A percentile compares a stretch with the other conserved stretches of the same genome.
phyloP scores from a whole-genome alignment of 352 stramenopile genomes.

The Globisporangium cylindrosporum region DNA sequence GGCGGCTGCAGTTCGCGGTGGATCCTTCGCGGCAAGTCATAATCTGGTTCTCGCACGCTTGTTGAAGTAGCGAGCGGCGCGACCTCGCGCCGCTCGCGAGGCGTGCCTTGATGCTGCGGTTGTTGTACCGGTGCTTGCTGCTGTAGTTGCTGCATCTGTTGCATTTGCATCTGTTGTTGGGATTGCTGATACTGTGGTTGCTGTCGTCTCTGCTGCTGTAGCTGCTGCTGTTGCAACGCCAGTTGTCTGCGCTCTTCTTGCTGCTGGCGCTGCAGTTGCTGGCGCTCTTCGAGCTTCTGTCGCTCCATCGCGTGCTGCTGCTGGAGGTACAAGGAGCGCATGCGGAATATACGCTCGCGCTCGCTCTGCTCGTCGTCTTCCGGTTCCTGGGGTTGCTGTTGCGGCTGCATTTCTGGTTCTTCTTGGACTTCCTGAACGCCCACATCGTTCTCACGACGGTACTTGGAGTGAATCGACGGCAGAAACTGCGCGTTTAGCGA shows the following conservation, averaged over 20 bases:
- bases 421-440: conserved; percentile 29
- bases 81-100: not conserved
- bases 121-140: not conserved
- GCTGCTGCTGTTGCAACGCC: conserved; percentile 18
- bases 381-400: conserved; percentile 23
- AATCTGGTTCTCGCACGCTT: conserved; percentile 21
- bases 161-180: not conserved
- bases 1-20: conserved; percentile 32
- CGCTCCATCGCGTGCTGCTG: conserved; percentile 19
- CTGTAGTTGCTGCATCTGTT: not conserved
- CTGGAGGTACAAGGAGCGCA: conserved; percentile 17
- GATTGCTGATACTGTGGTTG: not conserved
- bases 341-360: conserved; percentile 15
- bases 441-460: conserved; percentile 1
- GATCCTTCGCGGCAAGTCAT: conserved; percentile 27
- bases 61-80: conserved; percentile 11
- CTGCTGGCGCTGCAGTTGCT: conserved; percentile 14
- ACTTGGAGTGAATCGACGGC: conserved; percentile 5
- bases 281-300: conserved; percentile 15
- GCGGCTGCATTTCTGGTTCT: conserved; percentile 29
- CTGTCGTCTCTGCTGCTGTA: conserved; percentile 19
- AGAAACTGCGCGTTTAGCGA: conserved; percentile 12
- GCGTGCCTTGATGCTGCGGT: not conserved
- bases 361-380: conserved; percentile 12
- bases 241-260: conserved; percentile 9